Percentiles rank a stretch among this genome's conserved stretches.
Conservation (phyloP, 192 early-diverging fungal species). For the Linnemannia exigua region DNA sequence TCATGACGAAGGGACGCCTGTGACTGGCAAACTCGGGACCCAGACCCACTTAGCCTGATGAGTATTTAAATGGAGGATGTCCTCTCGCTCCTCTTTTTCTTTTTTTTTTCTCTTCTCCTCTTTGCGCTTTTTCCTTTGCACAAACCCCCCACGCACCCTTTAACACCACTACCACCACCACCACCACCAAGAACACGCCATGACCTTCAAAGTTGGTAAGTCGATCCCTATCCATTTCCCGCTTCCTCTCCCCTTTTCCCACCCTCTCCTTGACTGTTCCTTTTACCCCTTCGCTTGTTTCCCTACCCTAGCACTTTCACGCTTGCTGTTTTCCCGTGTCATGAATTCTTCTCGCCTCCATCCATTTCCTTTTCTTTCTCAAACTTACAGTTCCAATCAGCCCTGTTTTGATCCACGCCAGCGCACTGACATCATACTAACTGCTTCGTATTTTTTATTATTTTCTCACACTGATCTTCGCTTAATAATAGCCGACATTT, state of each 20-base stretch:
- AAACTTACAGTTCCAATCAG: too few species aligned
- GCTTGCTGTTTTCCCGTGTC: too few species aligned
- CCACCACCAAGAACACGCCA: conserved; percentile 7
- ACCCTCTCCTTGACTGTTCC: not conserved
- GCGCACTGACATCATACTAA: too few species aligned
- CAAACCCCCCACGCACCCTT: conserved; percentile 7
- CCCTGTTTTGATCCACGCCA: too few species aligned
- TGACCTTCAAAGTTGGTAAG: conserved; percentile 55
- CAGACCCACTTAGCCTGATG: not conserved
- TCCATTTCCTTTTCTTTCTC: too few species aligned
- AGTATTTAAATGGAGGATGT: not conserved
- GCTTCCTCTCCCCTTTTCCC: not conserved
- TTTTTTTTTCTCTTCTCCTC: conserved; percentile 18
- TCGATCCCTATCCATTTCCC: not conserved
- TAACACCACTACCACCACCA: conserved; percentile 2
- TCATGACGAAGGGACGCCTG: not conserved
- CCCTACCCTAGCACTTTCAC: too few species aligned
- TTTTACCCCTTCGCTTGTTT: not conserved
- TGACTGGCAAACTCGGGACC: not conserved
- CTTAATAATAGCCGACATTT: conserved; percentile 57
- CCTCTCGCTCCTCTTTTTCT: not conserved
- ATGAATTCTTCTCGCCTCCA: too few species aligned
- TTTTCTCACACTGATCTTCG: too few species aligned
- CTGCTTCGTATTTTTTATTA: too few species aligned
- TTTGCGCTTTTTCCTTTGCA: conserved; percentile 23